Evolutionary conservation across 352 stramenopile genomes (phyloP), one percentile per base, ranked within the genome.

Genomic region (Globisporangium nagaii): DNA sequence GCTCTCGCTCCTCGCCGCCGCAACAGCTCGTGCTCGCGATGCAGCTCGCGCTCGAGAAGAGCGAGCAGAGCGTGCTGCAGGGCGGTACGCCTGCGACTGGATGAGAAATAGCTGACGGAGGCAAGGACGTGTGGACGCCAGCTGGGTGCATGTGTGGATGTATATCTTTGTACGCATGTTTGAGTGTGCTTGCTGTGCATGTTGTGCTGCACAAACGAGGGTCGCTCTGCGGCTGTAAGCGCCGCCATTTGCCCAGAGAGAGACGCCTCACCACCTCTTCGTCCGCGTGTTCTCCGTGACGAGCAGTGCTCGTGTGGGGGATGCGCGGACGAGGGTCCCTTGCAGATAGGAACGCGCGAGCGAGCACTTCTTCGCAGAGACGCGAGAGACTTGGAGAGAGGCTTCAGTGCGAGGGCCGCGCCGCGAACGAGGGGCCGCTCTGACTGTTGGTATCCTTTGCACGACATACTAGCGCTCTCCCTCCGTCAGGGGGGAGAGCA

Each of bases 391-490:
- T 34, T 22, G 17, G 32, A 37, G 32, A 40, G 35, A 42, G 46
- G 22, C 12, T 12, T 27, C 4, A 25, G 39, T 10, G 30, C 13
- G 17, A 37, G 28, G 36, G 12, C 22, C 28, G 8, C 54, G 46
- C 54, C 54, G 39, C 54, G n/a, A n/a, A 34, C 37, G 12, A 19
- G 13, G 53, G 53, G 42, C 19, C 43, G 8, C 27, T 27, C 0
- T 28, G 6, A 25, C 45, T 32, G 9, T 45, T 32, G 17, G n/a
- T 45, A 43, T 50, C 25, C 4, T 34, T n/a, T 19, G 10, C 39
- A 50, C n/a, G n/a, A 53, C 68, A 65, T 82, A 60, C 77, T 85
- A 86, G 77, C 77, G 74, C 73, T 76, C 69, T 68, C 48, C 27
- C 34, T 48, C 35, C 37, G 20, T 17, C 8, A 24, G 15, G 35